phyloP scores from a whole-genome alignment of 495 filamentous ascomycete species.

The Patellaria atrata region DNA sequence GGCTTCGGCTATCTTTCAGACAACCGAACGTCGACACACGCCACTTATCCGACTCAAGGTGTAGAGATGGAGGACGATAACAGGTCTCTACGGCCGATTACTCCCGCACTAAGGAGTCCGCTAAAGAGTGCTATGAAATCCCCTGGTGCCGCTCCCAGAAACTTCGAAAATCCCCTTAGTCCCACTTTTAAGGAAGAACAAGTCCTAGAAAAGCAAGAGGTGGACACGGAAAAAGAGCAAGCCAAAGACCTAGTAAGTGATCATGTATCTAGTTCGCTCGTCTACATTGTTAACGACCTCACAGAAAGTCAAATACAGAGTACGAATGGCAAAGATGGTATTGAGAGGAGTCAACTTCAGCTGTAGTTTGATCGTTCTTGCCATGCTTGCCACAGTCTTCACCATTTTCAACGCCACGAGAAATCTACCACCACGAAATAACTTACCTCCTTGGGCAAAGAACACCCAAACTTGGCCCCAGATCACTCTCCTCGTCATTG shows the following conservation, averaged over 20 bases:
- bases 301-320: slow-evolving; percentile 85
- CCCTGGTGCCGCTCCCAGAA: slow-evolving; percentile 61
- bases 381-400: slow-evolving; percentile 73
- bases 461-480: slow-evolving; percentile 81
- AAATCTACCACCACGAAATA: slow-evolving; percentile 55
- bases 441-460: slow-evolving; percentile 67
- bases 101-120: slow-evolving; percentile 39
- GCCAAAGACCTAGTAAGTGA: slow-evolving; percentile 65
- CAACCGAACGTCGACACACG: slow-evolving; percentile 32
- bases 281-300: slow-evolving; percentile 17
- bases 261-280: not conserved
- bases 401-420: slow-evolving; percentile 79
- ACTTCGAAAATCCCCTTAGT: slow-evolving; percentile 53
- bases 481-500: slow-evolving; percentile 59
- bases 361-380: slow-evolving; percentile 86
- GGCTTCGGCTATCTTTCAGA: slow-evolving; percentile 82
- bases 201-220: slow-evolving; percentile 65
- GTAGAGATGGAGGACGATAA: too few species aligned
- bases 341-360: slow-evolving; percentile 89
- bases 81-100: slow-evolving; percentile 36
- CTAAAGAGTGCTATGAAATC: slow-evolving; percentile 76
- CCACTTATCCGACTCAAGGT: slow-evolving; percentile 26
- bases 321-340: slow-evolving; percentile 86
- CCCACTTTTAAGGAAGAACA: slow-evolving; percentile 83
- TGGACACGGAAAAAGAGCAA: slow-evolving; percentile 64